These are phyloP conservation scores for Spatholobus suberectus DNA, from an alignment of 306 rosid genomes.

Conservation along the genomic window DNA sequence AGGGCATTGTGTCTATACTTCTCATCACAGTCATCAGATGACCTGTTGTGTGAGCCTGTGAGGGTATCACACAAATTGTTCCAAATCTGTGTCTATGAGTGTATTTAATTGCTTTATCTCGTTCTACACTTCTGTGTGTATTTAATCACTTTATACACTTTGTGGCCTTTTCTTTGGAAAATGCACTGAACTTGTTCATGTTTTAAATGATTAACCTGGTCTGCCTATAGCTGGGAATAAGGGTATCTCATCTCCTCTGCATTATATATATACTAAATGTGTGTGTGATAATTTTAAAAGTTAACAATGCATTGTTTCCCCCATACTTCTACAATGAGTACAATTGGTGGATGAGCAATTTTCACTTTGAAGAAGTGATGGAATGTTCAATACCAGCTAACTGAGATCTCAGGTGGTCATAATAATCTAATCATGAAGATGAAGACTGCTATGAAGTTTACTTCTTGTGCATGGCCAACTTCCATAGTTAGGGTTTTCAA, in stretches of 20 bases:
- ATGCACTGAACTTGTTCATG: not conserved
- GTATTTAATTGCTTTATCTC: not conserved
- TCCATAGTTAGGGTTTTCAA: not conserved
- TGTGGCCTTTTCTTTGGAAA: not conserved
- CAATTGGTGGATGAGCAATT: conserved; percentile 1
- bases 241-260: not conserved
- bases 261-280: not conserved
- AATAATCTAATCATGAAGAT: not conserved
- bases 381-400: not conserved
- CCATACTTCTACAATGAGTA: conserved; percentile 1
- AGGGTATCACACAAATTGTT: not conserved
- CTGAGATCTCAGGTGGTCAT: conserved; percentile 1
- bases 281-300: not conserved
- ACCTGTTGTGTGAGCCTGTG: not conserved
- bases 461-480: not conserved
- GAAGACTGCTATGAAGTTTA: not conserved
- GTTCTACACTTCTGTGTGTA: not conserved
- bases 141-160: conserved; percentile 7
- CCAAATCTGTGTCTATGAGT: not conserved
- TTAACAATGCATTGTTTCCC: not conserved
- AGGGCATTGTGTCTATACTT: not conserved
- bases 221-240: not conserved
- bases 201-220: not conserved
- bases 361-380: not conserved
- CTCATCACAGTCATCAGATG: not conserved